Evolutionary conservation across 306 rosid species (phyloP).

Genomic region (Quercus wislizeni): DNA sequence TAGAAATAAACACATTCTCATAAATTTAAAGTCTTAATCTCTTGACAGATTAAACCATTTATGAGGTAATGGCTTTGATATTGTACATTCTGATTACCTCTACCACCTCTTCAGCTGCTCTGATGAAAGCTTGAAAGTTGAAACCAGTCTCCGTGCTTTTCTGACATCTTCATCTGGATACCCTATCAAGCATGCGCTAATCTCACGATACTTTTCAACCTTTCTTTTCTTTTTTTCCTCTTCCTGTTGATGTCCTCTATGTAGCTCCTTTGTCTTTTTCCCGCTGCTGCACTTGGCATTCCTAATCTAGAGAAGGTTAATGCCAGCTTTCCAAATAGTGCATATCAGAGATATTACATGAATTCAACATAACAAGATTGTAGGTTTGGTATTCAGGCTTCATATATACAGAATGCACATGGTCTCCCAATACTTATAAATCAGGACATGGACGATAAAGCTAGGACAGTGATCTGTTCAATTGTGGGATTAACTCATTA

Average conservation of each 20-base stretch:
- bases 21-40: neutral
- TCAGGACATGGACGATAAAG: no score
- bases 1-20: neutral
- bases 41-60: neutral
- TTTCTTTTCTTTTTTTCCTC: no score
- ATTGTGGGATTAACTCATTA: no score
- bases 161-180: conserved; percentile 75
- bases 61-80: neutral
- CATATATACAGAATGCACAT: no score
- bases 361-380: neutral
- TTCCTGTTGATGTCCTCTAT: no score
- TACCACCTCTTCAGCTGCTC: conserved; percentile 85
- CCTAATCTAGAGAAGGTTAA: conserved; percentile 46
- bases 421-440: neutral
- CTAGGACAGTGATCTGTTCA: no score
- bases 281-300: conserved; percentile 85
- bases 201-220: no score
- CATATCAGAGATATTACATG: no score
- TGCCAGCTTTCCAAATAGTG: conserved; percentile 31
- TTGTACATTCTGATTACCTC: conserved; percentile 42
- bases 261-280: conserved; percentile 62
- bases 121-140: conserved; percentile 49
- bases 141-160: conserved; percentile 66
- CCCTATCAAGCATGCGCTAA: rapidly evolving
- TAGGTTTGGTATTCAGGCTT: no score